Evolutionary conservation across 495 filamentous ascomycete genomes (phyloP), one percentile per base, ranked within the genome.

Genomic region (Aspergillus homomorphus): DNA sequence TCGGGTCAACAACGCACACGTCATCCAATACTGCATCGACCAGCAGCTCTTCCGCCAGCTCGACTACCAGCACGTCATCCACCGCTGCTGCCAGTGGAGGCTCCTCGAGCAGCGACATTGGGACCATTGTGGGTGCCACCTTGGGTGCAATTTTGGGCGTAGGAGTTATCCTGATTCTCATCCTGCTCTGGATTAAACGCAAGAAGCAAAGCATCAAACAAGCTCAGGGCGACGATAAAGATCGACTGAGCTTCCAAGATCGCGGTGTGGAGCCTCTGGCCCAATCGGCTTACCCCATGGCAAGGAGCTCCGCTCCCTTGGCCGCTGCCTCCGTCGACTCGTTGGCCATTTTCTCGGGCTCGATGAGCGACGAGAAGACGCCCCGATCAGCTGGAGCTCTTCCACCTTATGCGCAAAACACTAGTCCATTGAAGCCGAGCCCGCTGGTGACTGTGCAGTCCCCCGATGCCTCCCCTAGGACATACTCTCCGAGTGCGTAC

Each of bases 121-220:
- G 84, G 15, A 80, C 80, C 21, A 87, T 96, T 30, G 81, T 98
- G 1, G 91, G 89, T 49, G 88, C 87, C 42, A 87, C 88, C 1
- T 80, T 98, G 0, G 91, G 92, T 4, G 84, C 85, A 16, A 82
- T 96, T 21, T 80, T 91, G 54, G 91, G 88, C 1, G 70, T 88
- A 49, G 86, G 83, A 16, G 69, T 87, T 1, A 68, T 97, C 10
- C 71, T 97, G n/a, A 75, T 87, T 12, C 55, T 86, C 9, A 60
- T 89, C 4, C 78, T 96, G 16, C 74, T 92, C 49, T 76, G 88
- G 24, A 71, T 98, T 12, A 82, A 84, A 63, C 86, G 84, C 57
- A 76, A 80, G 54, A 79, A 82, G 59, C 72, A 85, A 60, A 72
- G 75, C 23, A 77, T 80, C 70, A 80, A 84, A 55, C 59, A 72